phyloP scores from a whole-genome alignment of 306 rosid species.

The Luffa aegyptiaca region DNA sequence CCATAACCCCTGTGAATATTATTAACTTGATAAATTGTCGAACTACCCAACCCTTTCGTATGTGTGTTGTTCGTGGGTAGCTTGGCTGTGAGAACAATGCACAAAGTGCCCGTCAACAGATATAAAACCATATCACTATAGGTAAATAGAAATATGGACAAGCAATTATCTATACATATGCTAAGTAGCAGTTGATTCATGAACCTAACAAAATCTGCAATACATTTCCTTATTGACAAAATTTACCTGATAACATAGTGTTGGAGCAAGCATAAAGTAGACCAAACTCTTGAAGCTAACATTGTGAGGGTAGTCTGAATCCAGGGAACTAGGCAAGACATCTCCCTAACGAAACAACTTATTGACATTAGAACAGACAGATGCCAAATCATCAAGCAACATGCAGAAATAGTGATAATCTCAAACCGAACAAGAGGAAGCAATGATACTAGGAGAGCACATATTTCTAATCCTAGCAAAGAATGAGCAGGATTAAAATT shows the following conservation, averaged over 20 bases:
- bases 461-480: background rate
- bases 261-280: slow-evolving; percentile 97
- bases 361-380: slow-evolving; percentile 9
- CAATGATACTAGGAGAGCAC: background rate
- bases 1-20: slow-evolving; percentile 93
- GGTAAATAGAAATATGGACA: background rate
- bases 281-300: slow-evolving; percentile 59
- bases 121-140: background rate
- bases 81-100: slow-evolving; percentile 43
- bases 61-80: slow-evolving; percentile 67
- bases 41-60: slow-evolving; percentile 85
- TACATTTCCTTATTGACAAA: background rate
- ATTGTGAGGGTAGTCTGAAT: slow-evolving; percentile 32
- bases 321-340: slow-evolving; percentile 26
- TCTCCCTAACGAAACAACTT: slow-evolving; percentile 49
- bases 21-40: slow-evolving; percentile 83
- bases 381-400: background rate
- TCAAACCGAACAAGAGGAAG: background rate
- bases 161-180: background rate
- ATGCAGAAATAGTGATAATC: background rate
- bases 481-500: background rate
- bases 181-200: background rate
- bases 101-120: slow-evolving; percentile 4
- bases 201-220: background rate
- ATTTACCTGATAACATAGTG: slow-evolving; percentile 96